Conservation (phyloP, 257 asterid species). For the Solanum sitiens region DNA sequence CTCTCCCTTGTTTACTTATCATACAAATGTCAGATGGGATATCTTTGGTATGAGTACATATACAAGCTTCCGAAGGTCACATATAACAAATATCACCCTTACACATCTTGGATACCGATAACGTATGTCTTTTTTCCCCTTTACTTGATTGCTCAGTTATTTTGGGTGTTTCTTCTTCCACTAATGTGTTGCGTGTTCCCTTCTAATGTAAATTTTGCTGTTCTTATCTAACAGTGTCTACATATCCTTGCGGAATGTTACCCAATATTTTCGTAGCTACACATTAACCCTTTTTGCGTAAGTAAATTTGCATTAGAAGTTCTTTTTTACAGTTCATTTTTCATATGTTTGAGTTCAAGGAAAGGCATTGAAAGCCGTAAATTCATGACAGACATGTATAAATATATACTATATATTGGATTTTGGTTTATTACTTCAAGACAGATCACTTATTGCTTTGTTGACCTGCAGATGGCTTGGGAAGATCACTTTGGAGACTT, state of each 20-base stretch:
- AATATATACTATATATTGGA: neutral
- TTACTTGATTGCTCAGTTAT: neutral
- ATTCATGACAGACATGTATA: neutral
- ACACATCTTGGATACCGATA: slow-evolving; percentile 93
- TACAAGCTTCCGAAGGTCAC: slow-evolving; percentile 83
- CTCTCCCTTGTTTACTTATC: neutral
- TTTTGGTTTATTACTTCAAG: neutral
- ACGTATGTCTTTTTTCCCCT: slow-evolving; percentile 28
- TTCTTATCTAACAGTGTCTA: slow-evolving; percentile 47
- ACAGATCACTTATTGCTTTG: neutral
- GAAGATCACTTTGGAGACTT: slow-evolving; percentile 84
- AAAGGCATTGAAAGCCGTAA: neutral
- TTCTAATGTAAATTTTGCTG: neutral
- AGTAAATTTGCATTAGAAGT: slow-evolving; percentile 15
- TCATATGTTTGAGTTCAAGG: neutral
- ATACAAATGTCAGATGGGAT: slow-evolving; percentile 51
- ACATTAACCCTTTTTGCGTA: slow-evolving; percentile 85
- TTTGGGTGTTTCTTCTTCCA: neutral
- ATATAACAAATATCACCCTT: slow-evolving; percentile 89
- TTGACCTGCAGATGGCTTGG: slow-evolving; percentile 75
- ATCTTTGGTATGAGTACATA: slow-evolving; percentile 67
- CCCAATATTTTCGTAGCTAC: slow-evolving; percentile 78
- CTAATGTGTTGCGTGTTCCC: neutral
- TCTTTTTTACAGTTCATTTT: neutral
- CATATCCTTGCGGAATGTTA: slow-evolving; percentile 67